Percentiles rank a stretch among this genome's conserved stretches.
These are phyloP conservation scores for Argentina anserina DNA, from an alignment of 306 rosid genomes.

Conservation along the genomic window DNA sequence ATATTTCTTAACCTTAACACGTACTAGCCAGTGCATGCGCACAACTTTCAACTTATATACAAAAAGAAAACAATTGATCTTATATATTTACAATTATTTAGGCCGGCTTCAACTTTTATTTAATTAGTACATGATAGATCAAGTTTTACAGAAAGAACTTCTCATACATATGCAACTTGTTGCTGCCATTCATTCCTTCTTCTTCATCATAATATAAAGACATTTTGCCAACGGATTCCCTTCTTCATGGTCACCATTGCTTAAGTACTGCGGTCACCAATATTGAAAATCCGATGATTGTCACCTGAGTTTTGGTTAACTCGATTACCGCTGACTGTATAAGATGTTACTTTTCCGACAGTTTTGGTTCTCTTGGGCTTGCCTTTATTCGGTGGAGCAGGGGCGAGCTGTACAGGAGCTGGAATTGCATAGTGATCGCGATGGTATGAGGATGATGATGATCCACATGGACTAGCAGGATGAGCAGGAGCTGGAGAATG, in stretches of 20 bases:
- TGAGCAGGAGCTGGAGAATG: constrained; percentile 14
- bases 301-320: background rate
- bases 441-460: background rate
- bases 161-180: no score
- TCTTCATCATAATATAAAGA: background rate
- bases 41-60: background rate
- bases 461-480: background rate
- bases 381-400: background rate
- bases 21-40: background rate
- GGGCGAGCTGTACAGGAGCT: constrained; percentile 5
- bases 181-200: background rate
- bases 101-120: background rate
- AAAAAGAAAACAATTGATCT: background rate
- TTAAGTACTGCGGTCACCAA: background rate
- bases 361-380: background rate
- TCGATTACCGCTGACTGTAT: background rate
- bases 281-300: background rate
- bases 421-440: background rate
- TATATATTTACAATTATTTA: background rate
- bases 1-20: no score
- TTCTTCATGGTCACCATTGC: background rate
- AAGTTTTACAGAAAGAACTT: background rate
- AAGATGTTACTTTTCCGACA: background rate
- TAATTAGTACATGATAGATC: background rate
- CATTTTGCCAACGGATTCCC: background rate